Evolutionary conservation across 2,329 filamentous ascomycete genomes (phyloP), one percentile per base, ranked within the genome.

Genomic region (Cercospora berteroae): DNA sequence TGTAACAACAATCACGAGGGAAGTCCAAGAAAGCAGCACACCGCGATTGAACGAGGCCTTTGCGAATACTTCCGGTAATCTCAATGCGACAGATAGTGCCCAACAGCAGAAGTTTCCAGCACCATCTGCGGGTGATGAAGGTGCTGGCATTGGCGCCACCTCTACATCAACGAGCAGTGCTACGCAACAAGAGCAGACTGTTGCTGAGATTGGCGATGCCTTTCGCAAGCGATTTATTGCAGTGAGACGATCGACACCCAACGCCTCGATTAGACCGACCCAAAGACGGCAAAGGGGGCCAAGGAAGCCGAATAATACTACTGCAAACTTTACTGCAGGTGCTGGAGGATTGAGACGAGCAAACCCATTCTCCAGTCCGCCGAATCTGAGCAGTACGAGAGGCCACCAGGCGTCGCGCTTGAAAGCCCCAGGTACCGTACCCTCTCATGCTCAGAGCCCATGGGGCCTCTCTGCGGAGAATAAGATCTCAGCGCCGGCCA

Each of bases 381-480:
- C 44, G 8, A 48, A n/a, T 4, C 8, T 10, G 16, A 18, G 18
- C 39, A 33, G 10, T 39, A 12, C 20, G 6, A 20, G 57, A n/a
- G 1, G 5, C 39, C 60, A 61, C 6, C 12, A 33, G 56, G 8
- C 16, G 48, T 50, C 18, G 4, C 10, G 10, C 1, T 50, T 50
- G 23, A n/a, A 12, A 8, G 13, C 20, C 18, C 57, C 33, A 13
- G 27, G 48, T 25, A 23, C 29, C 2, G 33, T 31, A 0, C 18
- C 56, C 13, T 29, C 57, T 25, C 42, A 56, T 4, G 13, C 67
- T n/a, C 16, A 44, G 7, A 67, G 42, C 4, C 64, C 71, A n/a
- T 72, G 71, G 71, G 70, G 71, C 12, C 39, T 71, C 1, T 64
- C 57, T 7, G 55, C 33, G 29, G 62, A 63, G n/a, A 62, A 68